phyloP scores from a whole-genome alignment of 1,139 yeast genomes.

The Suhomyces panamericanus region DNA sequence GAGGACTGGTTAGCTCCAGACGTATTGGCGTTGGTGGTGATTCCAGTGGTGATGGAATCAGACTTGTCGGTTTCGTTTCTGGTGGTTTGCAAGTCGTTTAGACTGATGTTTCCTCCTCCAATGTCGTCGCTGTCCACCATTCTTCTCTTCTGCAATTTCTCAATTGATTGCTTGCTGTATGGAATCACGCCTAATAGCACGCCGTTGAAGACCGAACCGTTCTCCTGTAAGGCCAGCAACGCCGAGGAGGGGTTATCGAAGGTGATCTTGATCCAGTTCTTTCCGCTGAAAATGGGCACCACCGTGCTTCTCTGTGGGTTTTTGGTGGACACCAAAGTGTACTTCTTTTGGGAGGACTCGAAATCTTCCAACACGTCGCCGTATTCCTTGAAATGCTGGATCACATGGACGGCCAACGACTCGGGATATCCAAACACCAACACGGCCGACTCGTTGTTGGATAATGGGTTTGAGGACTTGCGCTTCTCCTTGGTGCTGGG shows the following conservation, averaged over 20 bases:
- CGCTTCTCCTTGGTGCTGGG: conserved; percentile 7
- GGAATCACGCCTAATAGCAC: conserved; percentile 77
- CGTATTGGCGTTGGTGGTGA: not conserved
- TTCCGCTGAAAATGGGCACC: conserved; percentile 78
- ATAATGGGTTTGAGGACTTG: conserved; percentile 24
- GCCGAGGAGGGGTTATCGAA: conserved; percentile 78
- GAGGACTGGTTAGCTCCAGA: conserved; percentile 6
- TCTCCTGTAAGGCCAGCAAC: conserved; percentile 78
- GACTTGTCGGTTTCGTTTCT: conserved; percentile 2
- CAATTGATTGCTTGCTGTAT: conserved; percentile 59
- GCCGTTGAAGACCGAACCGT: conserved; percentile 72
- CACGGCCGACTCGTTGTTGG: conserved; percentile 59
- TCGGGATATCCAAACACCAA: conserved; percentile 90
- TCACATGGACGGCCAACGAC: conserved; percentile 61
- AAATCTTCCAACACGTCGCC: conserved; percentile 82
- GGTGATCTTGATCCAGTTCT: conserved; percentile 86
- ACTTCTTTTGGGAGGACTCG: conserved; percentile 33
- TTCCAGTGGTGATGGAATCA: not conserved
- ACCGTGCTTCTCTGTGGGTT: conserved; percentile 15
- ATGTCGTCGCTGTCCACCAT: conserved; percentile 56
- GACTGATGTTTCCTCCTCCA: conserved; percentile 39
- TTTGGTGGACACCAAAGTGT: conserved; percentile 10
- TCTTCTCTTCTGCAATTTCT: conserved; percentile 59
- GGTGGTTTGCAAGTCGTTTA: conserved; percentile 8
- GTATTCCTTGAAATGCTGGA: conserved; percentile 75